phyloP scores from a whole-genome alignment of 2,329 filamentous ascomycete species.

The Pseudogymnoascus sp. region DNA sequence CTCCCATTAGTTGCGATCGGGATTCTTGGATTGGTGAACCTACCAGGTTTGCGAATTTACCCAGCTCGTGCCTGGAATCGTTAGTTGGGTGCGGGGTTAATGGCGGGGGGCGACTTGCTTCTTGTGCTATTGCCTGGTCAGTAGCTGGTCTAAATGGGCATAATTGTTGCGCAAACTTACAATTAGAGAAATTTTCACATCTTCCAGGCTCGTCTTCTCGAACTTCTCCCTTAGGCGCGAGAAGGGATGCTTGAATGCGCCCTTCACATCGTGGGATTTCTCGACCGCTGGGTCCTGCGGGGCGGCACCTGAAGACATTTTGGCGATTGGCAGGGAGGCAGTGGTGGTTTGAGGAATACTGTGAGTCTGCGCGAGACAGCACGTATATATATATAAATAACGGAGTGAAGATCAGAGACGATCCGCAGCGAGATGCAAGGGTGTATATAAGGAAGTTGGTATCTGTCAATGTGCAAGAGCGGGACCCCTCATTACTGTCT shows the following conservation, averaged over 20 bases:
- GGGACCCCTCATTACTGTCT: not conserved
- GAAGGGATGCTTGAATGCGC: constrained; percentile 40
- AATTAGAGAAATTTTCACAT: constrained; percentile 47
- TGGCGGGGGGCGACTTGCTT: constrained; percentile 36
- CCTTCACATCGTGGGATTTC: constrained; percentile 25
- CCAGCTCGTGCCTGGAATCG: constrained; percentile 43
- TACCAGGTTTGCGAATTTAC: constrained; percentile 55
- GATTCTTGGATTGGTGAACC: constrained; percentile 15
- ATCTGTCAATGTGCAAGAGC: constrained; percentile 2
- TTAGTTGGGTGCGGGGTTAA: not conserved
- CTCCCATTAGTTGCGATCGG: not conserved
- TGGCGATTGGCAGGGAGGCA: not conserved
- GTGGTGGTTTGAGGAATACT: not conserved
- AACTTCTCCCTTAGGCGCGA: constrained; percentile 37
- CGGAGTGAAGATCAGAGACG: not conserved
- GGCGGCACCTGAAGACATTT: not conserved
- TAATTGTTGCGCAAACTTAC: not conserved
- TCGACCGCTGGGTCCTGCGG: not conserved
- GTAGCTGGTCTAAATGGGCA: not conserved
- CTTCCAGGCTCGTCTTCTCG: constrained; percentile 43
- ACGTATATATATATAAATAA: not conserved
- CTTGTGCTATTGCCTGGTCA: constrained; percentile 34
- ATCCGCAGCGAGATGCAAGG: not conserved
- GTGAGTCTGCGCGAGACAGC: not conserved
- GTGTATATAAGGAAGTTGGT: not conserved